These are phyloP conservation scores for Xylona heveae DNA, from an alignment of 495 filamentous ascomycete genomes.

Conservation along the genomic window DNA sequence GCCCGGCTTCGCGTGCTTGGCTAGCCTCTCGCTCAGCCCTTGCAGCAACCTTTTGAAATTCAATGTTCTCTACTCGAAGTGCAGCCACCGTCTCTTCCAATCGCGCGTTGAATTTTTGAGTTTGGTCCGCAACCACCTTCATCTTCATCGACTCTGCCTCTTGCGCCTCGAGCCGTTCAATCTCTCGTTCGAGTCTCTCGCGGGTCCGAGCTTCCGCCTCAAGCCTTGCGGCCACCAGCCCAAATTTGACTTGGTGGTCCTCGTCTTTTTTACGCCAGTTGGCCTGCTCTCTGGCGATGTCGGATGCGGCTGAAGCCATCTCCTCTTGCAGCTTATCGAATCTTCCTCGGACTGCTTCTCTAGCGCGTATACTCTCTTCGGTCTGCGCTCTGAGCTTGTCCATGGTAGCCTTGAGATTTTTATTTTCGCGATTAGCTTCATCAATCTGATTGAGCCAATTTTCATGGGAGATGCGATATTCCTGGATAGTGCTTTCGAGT, in stretches of 20 bases:
- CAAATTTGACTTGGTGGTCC: constrained; percentile 48
- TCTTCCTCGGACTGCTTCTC: constrained; percentile 58
- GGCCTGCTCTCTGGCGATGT: constrained; percentile 64
- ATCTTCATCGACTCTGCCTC: constrained; percentile 44
- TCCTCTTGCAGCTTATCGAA: constrained; percentile 68
- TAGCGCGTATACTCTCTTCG: constrained; percentile 61
- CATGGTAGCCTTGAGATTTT: constrained; percentile 32
- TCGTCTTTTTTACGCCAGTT: constrained; percentile 51
- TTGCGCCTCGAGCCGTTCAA: constrained; percentile 51
- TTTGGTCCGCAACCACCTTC: constrained; percentile 29
- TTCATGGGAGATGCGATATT: constrained; percentile 34
- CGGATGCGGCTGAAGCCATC: constrained; percentile 51
- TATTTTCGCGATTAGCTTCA: constrained; percentile 30
- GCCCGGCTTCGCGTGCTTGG: constrained; percentile 55
- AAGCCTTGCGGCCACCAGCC: constrained; percentile 56
- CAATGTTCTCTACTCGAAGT: constrained; percentile 45
- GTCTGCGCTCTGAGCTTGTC: constrained; percentile 50
- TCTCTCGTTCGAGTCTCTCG: constrained; percentile 59
- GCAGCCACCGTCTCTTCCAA: constrained; percentile 42
- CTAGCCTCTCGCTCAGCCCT: constrained; percentile 66
- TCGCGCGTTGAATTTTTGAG: constrained; percentile 29
- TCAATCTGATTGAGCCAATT: constrained; percentile 34
- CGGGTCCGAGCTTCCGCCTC: constrained; percentile 57
- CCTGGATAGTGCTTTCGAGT: constrained; percentile 35
- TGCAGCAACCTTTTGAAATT: constrained; percentile 34